Base-by-base conservation (phyloP, 495 filamentous ascomycete genomes). In the Xylaria longipes region DNA sequence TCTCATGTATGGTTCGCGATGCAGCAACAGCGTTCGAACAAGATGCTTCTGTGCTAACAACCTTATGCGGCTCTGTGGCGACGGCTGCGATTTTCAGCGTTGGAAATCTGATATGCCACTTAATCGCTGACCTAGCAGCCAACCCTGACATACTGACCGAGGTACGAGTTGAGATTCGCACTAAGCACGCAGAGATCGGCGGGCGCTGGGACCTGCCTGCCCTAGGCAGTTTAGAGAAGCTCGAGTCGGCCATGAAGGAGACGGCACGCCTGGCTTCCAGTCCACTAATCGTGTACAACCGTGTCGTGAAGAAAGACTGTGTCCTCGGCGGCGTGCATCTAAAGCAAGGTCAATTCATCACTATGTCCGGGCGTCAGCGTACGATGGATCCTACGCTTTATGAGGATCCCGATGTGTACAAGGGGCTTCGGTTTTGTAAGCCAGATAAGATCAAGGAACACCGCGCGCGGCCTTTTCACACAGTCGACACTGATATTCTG, bases 1-100 rank as follows among this genome's bases (percentile, higher is more conserved):
- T 71, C 12, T 71, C 63, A 0, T 71, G 62, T 62, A 71, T 71
- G 70, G 20, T 71, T 5, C 46, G 29, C 6, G 70, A 71, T n/a
- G 69, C 43, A 11, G 17, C n/a, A 31, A 65, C 11, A 15, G 2
- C 60, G 2, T 39, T 58, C 22, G 69, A 71, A 37, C 31, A 37
- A 17, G 61, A 71, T 33, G 43, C 25, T 14, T 25, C 17, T 5
- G 35, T 65, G 2, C 33, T 71, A 20, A 43, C 31, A 17, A 12
- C 27, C 50, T 48, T 71, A 31, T 41, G n/a, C 33, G 60, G 27
- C 25, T 17, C 60, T 14, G 48, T 71, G 8, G 37, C 27, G 4
- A 50, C 69, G 14, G 69, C 29, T 1, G 7, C 69, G 0, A 71
- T 54, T 0, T 71, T 57, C 52, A 71, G 70, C 27, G 17, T 20